A percentile compares a stretch with the other conserved stretches of the same genome.
Evolutionary conservation across 257 asterid genomes (phyloP).

Genomic region (Solanum appendiculatum): DNA sequence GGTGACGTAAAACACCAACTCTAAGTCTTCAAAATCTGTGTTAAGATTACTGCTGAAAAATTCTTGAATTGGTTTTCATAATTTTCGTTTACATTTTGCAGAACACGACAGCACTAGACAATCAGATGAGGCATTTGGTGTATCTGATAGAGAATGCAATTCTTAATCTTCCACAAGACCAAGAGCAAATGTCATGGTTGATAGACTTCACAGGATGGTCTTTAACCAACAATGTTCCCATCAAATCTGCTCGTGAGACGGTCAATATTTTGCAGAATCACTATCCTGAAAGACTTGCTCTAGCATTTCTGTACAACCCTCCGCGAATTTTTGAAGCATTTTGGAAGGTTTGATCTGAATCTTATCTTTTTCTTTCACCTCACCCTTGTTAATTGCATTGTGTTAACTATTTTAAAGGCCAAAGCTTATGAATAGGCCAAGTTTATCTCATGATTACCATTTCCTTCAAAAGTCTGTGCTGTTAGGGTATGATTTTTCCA

Average conservation of each 20-base stretch:
- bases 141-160: constrained; percentile 86
- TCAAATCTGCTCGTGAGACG: constrained; percentile 77
- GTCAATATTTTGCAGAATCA: constrained; percentile 72
- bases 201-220: constrained; percentile 96
- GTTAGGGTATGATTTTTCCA: too few relatives aligned
- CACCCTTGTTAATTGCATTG: too few relatives aligned
- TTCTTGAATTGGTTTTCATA: neutral
- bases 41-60: neutral
- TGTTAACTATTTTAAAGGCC: too few relatives aligned
- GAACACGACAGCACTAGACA: constrained; percentile 74
- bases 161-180: constrained; percentile 89
- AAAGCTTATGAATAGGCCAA: too few relatives aligned
- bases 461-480: too few relatives aligned
- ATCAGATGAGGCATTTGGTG: constrained; percentile 80
- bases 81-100: constrained; percentile 14
- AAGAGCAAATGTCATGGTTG: constrained; percentile 92
- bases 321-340: constrained; percentile 88
- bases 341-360: constrained; percentile 71
- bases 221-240: constrained; percentile 59
- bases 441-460: too few relatives aligned
- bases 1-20: constrained; percentile 23
- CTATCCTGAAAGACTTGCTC: constrained; percentile 81
- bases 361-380: neutral
- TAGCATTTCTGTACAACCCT: constrained; percentile 79
- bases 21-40: neutral